A percentile compares a stretch with the other conserved stretches of the same genome.
These are phyloP conservation scores for Aspergillus oerlinghausenensis DNA, from an alignment of 2,329 filamentous ascomycete species.

Conservation along the genomic window DNA sequence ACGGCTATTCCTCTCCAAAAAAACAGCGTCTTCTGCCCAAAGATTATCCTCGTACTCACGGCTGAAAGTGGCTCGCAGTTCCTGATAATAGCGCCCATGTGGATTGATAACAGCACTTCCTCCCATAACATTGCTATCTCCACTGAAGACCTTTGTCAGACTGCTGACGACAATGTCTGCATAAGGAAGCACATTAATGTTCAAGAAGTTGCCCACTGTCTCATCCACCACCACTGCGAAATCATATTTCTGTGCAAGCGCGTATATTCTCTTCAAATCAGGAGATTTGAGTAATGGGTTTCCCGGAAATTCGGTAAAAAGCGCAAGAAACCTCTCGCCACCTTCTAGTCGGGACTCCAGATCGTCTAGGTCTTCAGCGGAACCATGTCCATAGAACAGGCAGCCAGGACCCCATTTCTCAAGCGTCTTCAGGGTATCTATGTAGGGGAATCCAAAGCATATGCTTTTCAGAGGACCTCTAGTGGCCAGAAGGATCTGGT, in stretches of 20 bases:
- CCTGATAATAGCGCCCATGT: slow-evolving; percentile 63
- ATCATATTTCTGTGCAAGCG: slow-evolving; percentile 73
- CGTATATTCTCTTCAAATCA: slow-evolving; percentile 74
- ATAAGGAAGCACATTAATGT: slow-evolving; percentile 84
- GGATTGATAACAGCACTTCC: slow-evolving; percentile 66
- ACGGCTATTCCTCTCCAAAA: slow-evolving; percentile 92
- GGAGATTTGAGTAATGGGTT: slow-evolving; percentile 86
- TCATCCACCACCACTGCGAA: slow-evolving; percentile 93
- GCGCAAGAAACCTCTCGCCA: slow-evolving; percentile 72
- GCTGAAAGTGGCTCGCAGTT: slow-evolving; percentile 63
- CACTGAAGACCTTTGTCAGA: slow-evolving; percentile 94
- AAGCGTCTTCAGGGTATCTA: slow-evolving; percentile 91
- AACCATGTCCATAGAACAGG: slow-evolving; percentile 79
- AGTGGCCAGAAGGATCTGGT: slow-evolving; percentile 65
- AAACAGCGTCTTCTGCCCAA: slow-evolving; percentile 90
- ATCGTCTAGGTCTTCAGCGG: slow-evolving; percentile 73
- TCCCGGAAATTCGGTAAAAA: slow-evolving; percentile 93
- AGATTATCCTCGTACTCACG: slow-evolving; percentile 79
- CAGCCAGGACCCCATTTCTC: slow-evolving; percentile 91
- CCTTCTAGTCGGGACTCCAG: slow-evolving; percentile 65
- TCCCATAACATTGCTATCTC: slow-evolving; percentile 97
- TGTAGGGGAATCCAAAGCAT: slow-evolving; percentile 95
- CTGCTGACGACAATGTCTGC: slow-evolving; percentile 92
- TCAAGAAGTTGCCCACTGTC: slow-evolving; percentile 93
- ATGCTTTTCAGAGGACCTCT: slow-evolving; percentile 69